phyloP scores from a whole-genome alignment of 2,329 filamentous ascomycete genomes.

The Coleophoma cylindrospora region DNA sequence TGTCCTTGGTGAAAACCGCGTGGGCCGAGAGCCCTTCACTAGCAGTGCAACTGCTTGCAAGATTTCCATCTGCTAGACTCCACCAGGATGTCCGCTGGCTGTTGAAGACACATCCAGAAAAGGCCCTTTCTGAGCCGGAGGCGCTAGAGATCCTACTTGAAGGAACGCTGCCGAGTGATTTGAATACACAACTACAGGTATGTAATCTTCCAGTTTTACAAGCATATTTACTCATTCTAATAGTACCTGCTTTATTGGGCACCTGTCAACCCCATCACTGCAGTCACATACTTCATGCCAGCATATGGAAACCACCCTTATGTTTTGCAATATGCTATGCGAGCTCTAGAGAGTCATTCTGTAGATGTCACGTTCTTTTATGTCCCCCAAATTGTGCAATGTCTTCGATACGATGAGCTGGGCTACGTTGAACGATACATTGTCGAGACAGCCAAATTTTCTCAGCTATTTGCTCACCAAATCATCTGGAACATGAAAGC shows the following conservation, averaged over 20 bases:
- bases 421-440: constrained; percentile 97
- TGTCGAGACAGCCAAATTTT: constrained; percentile 92
- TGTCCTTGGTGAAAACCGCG: constrained; percentile 68
- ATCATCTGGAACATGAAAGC: constrained; percentile 99
- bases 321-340: constrained; percentile 94
- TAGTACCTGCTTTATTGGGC: constrained; percentile 91
- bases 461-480: constrained; percentile 97
- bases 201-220: not conserved
- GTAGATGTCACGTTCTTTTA: constrained; percentile 99
- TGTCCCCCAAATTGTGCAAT: constrained; percentile 96
- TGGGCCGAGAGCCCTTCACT: constrained; percentile 83
- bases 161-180: constrained; percentile 68
- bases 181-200: constrained; percentile 81
- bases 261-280: constrained; percentile 86
- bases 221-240: constrained; percentile 21
- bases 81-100: constrained; percentile 73
- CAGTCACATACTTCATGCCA: constrained; percentile 89
- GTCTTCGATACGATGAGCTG: constrained; percentile 83
- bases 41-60: constrained; percentile 75
- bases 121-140: constrained; percentile 74
- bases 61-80: constrained; percentile 73
- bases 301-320: constrained; percentile 88
- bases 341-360: constrained; percentile 86
- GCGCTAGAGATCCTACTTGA: constrained; percentile 80
- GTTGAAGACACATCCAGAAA: constrained; percentile 77